Evolutionary conservation across 176 grass and related monocot species (phyloP), one percentile per base, ranked within the genome.

Genomic region (Zizania latifolia): DNA sequence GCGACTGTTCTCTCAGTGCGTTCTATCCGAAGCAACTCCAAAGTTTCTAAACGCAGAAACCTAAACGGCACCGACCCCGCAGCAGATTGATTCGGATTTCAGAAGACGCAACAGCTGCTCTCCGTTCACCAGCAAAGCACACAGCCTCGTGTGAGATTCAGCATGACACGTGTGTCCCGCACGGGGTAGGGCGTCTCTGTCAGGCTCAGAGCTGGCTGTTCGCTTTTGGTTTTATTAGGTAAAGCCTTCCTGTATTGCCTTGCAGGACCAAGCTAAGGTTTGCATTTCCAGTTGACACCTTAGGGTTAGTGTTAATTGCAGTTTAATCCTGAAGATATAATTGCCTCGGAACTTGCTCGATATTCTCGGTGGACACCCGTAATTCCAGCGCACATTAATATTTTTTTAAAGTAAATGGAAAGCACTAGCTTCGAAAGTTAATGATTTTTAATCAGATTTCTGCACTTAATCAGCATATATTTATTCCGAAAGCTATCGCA

Each of bases 51-150:
- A 62, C 73, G 37, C 53, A 53, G n/a, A 35, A 63, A 10, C 12
- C 32, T 16, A 45, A 84, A 19, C 54, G 55, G 41, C 64, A 84
- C 65, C 65, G 73, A 77, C 73, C 65, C 19, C 5, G 40, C 30
- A 43, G 31, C 14, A 16, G 62, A n/a, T 69, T 31, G 46, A 57
- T n/a, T n/a, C n/a, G n/a, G n/a, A n/a, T 53, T 45, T 36, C 29
- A 26, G 11, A 62, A 65, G 24, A 41, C 35, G 68, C 70, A 8
- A 6, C 51, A 35, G 8, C 10, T 29, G 23, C 0, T 17, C 15
- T 30, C 38, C 13, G 2, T 40, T 12, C 27, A 67, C 10, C 17
- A 1, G 0, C 1, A 2, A 0, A 4, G 13, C 6, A 0, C 0
- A 0, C 0, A 51, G 2, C 28, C 28, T 33, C 44, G 4, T 4